Evolutionary conservation across 2,329 filamentous ascomycete species (phyloP), one percentile per base, ranked within the genome.

Genomic region (Ceratocystis eucalypticola): DNA sequence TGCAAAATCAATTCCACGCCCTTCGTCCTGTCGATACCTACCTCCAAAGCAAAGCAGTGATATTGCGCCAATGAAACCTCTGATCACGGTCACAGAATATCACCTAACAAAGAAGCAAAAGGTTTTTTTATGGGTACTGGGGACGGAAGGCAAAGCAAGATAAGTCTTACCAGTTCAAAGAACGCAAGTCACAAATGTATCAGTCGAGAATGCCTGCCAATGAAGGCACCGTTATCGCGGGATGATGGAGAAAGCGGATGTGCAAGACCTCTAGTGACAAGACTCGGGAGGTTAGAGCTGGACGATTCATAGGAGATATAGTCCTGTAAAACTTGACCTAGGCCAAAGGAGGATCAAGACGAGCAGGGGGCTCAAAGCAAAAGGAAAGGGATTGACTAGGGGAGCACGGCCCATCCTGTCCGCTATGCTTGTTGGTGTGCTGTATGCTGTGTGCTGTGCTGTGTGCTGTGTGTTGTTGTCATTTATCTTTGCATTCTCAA

Each of bases 221-320:
- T 33, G 55, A 37, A 33, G 55, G 25, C 55, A n/a, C 55, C 55
- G 55, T 59, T 59, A 59, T 59, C 55, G 55, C 30, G 17, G 22
- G 55, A 59, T n/a, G 28, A 30, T 59, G 55, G 33, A 59, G 17
- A 37, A 17, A 59, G 55, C 30, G 30, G 28, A 59, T 37, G 25
- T 33, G 55, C 30, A 37, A 30, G 30, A 37, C 33, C 55, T 59
- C 55, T 59, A 20, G 55, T 33, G 55, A 59, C 55, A 59, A 59
- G 12, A 59, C 30, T 59, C 55, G 55, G 61, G 53, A 67, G 62
- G 66, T 67, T 64, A 67, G 66, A 64, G 66, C 59, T 48, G 64
- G 66, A 68, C 61, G 33, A 46, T 64, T 57, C 28, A 61, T 48
- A 53, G 66, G 64, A 68, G 59, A 59, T 68, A 66, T 68, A 68